Evolutionary conservation across 2,329 filamentous ascomycete genomes (phyloP).

Genomic region (Onygenales sp.): DNA sequence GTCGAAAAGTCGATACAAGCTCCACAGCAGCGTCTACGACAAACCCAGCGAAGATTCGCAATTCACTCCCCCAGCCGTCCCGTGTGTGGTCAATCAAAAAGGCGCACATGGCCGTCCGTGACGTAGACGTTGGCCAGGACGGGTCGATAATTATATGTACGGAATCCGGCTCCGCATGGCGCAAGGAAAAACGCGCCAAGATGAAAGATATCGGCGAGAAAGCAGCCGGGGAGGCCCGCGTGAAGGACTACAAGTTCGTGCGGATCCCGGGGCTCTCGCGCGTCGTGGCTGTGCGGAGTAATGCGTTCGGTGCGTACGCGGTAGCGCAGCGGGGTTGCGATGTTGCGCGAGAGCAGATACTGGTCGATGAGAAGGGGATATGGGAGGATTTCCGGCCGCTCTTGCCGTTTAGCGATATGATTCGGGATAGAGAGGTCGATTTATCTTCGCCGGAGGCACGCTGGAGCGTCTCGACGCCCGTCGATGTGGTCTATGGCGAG

Average conservation of each 20-base stretch:
- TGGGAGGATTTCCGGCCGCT: conserved; percentile 66
- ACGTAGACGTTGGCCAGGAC: conserved; percentile 82
- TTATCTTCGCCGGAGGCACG: conserved; percentile 17
- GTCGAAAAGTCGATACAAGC: conserved; percentile 53
- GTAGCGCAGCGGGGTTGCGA: conserved; percentile 77
- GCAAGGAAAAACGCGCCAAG: conserved; percentile 70
- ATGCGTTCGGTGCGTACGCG: conserved; percentile 80
- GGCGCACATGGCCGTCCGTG: conserved; percentile 70
- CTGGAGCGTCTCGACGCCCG: neutral
- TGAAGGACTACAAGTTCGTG: conserved; percentile 92
- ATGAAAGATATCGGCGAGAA: conserved; percentile 56
- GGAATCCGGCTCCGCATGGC: conserved; percentile 86
- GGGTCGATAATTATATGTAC: conserved; percentile 93
- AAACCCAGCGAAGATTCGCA: conserved; percentile 82
- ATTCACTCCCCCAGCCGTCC: conserved; percentile 66
- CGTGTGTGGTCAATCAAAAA: conserved; percentile 86
- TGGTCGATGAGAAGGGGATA: conserved; percentile 56
- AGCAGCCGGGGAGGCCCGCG: conserved; percentile 45
- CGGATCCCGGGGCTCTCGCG: conserved; percentile 81
- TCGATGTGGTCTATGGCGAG: neutral
- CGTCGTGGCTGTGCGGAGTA: conserved; percentile 75
- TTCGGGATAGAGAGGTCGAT: conserved; percentile 22
- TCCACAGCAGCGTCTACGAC: conserved; percentile 66
- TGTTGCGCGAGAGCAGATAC: conserved; percentile 63
- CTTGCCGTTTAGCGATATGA: conserved; percentile 56